These are phyloP conservation scores for Isatis lusitanica DNA, from an alignment of 441 rosid genomes.

Conservation along the genomic window DNA sequence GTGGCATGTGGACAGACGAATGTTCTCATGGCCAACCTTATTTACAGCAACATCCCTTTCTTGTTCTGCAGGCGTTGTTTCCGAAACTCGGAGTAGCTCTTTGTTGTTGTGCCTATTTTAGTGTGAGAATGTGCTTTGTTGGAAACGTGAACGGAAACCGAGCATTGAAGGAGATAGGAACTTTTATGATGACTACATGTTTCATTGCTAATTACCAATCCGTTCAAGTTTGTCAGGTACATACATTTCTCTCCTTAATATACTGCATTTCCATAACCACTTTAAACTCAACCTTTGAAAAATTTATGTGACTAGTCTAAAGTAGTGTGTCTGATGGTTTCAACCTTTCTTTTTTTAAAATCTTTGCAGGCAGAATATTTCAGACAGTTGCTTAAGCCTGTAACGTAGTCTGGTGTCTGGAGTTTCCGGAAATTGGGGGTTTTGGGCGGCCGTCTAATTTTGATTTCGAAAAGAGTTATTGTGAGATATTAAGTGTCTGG, in stretches of 20 bases:
- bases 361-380: conserved; percentile 84
- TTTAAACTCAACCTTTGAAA: neutral
- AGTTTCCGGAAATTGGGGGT: conserved; percentile 41
- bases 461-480: conserved; percentile 43
- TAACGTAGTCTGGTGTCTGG: conserved; percentile 71
- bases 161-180: conserved; percentile 71
- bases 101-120: conserved; percentile 27
- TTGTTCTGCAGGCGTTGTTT: conserved; percentile 41
- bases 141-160: conserved; percentile 70
- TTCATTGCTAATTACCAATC: conserved; percentile 64
- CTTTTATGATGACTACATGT: conserved; percentile 77
- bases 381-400: conserved; percentile 97
- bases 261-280: neutral
- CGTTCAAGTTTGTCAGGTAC: conserved; percentile 92
- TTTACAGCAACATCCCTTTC: neutral
- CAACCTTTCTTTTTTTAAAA: neutral
- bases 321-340: neutral
- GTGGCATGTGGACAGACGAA: neutral
- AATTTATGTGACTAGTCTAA: neutral
- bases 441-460: conserved; percentile 45
- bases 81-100: conserved; percentile 21
- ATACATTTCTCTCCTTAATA: conserved; percentile 24
- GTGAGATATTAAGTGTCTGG: conserved; percentile 39
- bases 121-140: conserved; percentile 82
- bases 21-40: neutral